Percentiles rank a stretch among this genome's conserved stretches.
phyloP scores from a whole-genome alignment of 1,284 basidiomycete genomes.

The Ceratobasidium sp. region DNA sequence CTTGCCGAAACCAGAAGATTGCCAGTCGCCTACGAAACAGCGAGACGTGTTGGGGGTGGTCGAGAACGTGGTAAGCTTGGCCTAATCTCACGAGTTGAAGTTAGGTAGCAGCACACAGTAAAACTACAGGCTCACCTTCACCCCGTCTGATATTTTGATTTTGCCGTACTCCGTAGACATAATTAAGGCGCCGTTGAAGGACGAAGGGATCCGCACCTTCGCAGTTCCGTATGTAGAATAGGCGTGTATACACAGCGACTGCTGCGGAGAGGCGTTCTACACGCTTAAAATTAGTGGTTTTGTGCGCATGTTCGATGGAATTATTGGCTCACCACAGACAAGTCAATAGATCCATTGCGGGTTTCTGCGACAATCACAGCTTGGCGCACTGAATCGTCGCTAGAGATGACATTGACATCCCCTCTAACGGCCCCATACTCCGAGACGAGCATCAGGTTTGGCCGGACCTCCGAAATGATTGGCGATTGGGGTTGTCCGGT shows the following conservation, averaged over 20 bases:
- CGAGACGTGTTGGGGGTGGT: conserved; percentile 2
- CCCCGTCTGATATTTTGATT: conserved; percentile 21
- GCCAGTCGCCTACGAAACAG: conserved; percentile 15
- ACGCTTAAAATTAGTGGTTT: not conserved
- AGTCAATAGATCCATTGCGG: not conserved
- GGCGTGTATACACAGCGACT: not conserved
- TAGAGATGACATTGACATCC: conserved; percentile 18
- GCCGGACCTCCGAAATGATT: not conserved
- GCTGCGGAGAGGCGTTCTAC: not conserved
- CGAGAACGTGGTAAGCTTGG: conserved; percentile 3
- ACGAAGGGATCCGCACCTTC: conserved; percentile 2
- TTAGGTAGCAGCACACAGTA: no score
- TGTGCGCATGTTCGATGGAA: no score
- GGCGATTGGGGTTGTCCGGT: not conserved
- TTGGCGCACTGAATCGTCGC: not conserved
- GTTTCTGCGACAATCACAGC: not conserved
- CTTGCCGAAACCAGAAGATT: not conserved
- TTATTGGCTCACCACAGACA: not conserved
- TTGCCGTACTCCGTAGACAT: not conserved
- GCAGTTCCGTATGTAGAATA: not conserved
- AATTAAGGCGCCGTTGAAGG: conserved; percentile 16
- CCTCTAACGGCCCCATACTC: not conserved
- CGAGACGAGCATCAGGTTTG: conserved; percentile 15
- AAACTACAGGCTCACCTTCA: not conserved
- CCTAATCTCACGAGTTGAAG: not conserved